Evolutionary conservation across 169 alveolate species (phyloP).

Genomic region (Plasmodium billcollinsi): DNA sequence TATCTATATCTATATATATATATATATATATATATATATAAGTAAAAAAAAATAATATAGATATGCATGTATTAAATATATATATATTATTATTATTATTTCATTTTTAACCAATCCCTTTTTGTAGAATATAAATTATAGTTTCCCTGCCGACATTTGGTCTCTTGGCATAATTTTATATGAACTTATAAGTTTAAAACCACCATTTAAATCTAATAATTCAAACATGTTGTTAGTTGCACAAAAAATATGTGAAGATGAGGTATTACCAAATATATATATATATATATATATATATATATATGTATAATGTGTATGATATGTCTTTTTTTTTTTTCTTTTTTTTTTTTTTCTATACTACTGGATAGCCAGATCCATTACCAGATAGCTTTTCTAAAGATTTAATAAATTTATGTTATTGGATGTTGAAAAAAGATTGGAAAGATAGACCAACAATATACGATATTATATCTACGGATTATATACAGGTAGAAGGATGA

Average conservation of each 20-base stretch:
- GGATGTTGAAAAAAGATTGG: conserved; percentile 70
- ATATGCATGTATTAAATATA: background rate
- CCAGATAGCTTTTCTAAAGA: conserved; percentile 56
- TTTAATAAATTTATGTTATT: conserved; percentile 44
- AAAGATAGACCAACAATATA: conserved; percentile 62
- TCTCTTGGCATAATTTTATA: conserved; percentile 75
- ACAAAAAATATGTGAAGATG: conserved; percentile 75
- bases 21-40: conserved; percentile 2
- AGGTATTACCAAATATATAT: conserved; percentile 27
- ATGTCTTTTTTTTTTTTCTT: background rate
- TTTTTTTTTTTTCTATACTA: background rate
- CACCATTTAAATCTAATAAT: conserved; percentile 73
- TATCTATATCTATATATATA: background rate
- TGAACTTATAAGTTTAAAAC: conserved; percentile 71
- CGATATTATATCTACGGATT: conserved; percentile 63
- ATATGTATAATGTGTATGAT: background rate
- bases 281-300: background rate
- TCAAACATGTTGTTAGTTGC: conserved; percentile 54
- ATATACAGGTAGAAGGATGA: conserved; percentile 36
- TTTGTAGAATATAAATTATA: conserved; percentile 53
- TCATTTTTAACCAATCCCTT: background rate
- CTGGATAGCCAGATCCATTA: conserved; percentile 72
- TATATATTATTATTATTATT: background rate
- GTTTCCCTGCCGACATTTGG: conserved; percentile 78
- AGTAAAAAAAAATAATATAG: too few relatives aligned